These are phyloP conservation scores for Leonotis leonurus DNA, from an alignment of 257 asterid genomes.

Conservation along the genomic window DNA sequence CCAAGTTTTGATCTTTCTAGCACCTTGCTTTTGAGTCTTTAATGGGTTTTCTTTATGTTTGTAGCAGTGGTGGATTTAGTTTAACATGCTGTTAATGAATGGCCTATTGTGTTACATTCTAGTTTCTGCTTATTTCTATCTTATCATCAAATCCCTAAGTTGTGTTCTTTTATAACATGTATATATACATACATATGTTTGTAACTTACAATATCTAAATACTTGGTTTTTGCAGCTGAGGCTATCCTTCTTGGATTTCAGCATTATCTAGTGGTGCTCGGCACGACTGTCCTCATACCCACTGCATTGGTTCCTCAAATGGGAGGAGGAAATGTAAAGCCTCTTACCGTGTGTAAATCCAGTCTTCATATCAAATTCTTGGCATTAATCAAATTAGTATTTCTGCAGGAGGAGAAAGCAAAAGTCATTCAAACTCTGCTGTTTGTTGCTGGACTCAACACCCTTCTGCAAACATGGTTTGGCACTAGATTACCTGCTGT, in stretches of 20 bases:
- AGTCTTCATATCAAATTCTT: neutral
- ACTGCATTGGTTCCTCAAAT: slow-evolving; percentile 84
- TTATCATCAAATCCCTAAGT: neutral
- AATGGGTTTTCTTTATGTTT: neutral
- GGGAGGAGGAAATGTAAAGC: slow-evolving; percentile 90
- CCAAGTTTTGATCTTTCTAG: neutral
- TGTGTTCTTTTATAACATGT: neutral
- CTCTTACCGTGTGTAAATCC: neutral
- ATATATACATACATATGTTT: neutral
- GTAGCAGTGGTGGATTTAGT: neutral
- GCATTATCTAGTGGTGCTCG: slow-evolving; percentile 81
- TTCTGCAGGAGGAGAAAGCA: slow-evolving; percentile 94
- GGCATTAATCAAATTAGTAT: too few relatives aligned
- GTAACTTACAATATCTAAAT: neutral
- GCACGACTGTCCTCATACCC: slow-evolving; percentile 72
- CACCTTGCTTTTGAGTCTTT: neutral
- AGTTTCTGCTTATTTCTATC: neutral
- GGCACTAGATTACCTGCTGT: slow-evolving; percentile 87
- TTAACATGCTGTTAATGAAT: neutral
- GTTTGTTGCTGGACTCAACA: slow-evolving; percentile 80
- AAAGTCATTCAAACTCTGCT: slow-evolving; percentile 74
- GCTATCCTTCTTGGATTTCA: slow-evolving; percentile 90
- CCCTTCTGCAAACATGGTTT: slow-evolving; percentile 60
- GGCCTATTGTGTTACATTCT: neutral
- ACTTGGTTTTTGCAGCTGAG: slow-evolving; percentile 56